phyloP scores from a whole-genome alignment of 768 basidiomycete species.

The Mycena sanguinolenta region DNA sequence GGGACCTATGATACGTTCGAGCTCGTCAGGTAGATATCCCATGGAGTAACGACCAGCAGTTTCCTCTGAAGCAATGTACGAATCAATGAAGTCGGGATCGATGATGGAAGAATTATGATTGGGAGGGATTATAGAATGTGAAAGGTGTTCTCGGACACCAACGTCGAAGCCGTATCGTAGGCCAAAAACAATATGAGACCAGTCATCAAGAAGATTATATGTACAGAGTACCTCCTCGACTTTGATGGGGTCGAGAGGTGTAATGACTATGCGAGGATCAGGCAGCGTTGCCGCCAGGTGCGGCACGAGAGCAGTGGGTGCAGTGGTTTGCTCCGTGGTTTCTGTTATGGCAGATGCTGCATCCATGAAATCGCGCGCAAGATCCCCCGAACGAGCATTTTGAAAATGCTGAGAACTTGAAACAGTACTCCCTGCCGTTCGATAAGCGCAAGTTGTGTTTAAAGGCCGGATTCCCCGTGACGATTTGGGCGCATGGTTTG shows the following conservation, averaged over 20 bases:
- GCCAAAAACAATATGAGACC: conserved; percentile 48
- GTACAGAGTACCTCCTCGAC: conserved; percentile 33
- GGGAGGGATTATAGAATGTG: conserved; percentile 41
- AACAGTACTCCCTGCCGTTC: conserved; percentile 43
- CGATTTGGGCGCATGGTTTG: neutral
- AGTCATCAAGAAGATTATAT: conserved; percentile 36
- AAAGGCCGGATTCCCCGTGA: neutral
- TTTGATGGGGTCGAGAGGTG: conserved; percentile 44
- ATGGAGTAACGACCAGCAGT: conserved; percentile 47
- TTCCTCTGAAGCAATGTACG: conserved; percentile 50
- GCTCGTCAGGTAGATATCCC: conserved; percentile 41
- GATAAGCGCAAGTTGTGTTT: conserved; percentile 40
- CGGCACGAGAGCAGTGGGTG: neutral
- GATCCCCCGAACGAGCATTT: conserved; percentile 28
- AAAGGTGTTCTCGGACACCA: conserved; percentile 40
- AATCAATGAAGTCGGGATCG: conserved; percentile 46
- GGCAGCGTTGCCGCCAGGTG: neutral
- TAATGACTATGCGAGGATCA: conserved; percentile 50
- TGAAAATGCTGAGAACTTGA: conserved; percentile 40
- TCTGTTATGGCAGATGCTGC: conserved; percentile 45
- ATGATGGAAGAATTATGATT: conserved; percentile 50
- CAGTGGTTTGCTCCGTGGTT: conserved; percentile 49
- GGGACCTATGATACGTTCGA: conserved; percentile 53
- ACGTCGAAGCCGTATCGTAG: conserved; percentile 53
- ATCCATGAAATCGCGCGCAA: conserved; percentile 45